Percentiles rank a stretch among this genome's conserved stretches.
These are phyloP conservation scores for Bretschneidera sinensis DNA, from an alignment of 345 rosid species.

Conservation along the genomic window DNA sequence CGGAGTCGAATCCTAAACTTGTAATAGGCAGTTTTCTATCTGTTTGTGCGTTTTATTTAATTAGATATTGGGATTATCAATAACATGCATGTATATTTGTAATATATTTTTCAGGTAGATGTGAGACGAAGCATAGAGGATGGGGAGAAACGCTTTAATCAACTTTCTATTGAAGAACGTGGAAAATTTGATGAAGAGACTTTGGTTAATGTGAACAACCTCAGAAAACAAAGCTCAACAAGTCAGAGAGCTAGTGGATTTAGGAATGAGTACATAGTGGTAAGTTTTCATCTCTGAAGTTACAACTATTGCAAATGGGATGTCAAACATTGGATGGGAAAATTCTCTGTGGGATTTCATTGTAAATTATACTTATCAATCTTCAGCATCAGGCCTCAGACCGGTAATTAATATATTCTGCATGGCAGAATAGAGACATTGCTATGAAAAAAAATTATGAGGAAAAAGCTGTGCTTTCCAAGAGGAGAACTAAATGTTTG, in stretches of 20 bases:
- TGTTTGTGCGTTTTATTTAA: neutral
- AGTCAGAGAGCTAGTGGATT: slow-evolving; percentile 57
- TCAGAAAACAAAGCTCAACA: slow-evolving; percentile 56
- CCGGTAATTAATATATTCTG: neutral
- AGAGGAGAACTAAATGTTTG: neutral
- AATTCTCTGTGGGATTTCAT: neutral
- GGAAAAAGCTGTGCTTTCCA: neutral
- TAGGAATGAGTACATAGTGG: slow-evolving; percentile 92
- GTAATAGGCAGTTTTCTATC: too few relatives aligned
- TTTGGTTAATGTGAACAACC: slow-evolving; percentile 80
- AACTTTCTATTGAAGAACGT: slow-evolving; percentile 93
- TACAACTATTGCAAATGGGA: slow-evolving; percentile 1
- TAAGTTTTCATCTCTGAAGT: slow-evolving; percentile 25
- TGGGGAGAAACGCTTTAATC: slow-evolving; percentile 85
- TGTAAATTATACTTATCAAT: too few relatives aligned
- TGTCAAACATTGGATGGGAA: neutral
- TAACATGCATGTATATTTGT: neutral
- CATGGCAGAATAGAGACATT: neutral
- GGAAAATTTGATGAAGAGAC: slow-evolving; percentile 95
- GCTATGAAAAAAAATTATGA: too few relatives aligned
- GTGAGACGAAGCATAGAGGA: slow-evolving; percentile 66
- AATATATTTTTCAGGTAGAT: slow-evolving; percentile 50
- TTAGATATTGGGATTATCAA: neutral
- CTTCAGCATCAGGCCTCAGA: neutral
- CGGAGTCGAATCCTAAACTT: too few relatives aligned